Percentiles rank a stretch among this genome's conserved stretches.
Evolutionary conservation across 106 monocot genomes (phyloP).

Genomic region (Ottelia alismoides): DNA sequence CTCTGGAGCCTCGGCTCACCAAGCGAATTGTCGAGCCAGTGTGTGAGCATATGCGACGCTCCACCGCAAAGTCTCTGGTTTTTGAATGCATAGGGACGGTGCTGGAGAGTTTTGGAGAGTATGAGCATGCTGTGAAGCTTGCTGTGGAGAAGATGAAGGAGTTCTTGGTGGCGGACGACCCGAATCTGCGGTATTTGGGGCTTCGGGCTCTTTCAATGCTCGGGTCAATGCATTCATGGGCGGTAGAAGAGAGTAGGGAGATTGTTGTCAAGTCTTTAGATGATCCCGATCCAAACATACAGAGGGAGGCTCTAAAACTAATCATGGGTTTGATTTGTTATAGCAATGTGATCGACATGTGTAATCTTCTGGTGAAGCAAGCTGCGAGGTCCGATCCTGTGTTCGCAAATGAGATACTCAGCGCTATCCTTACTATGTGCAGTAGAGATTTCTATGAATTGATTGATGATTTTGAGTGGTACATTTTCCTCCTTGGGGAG

Average conservation of each 20-base stretch:
- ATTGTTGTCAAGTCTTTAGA: constrained; percentile 28
- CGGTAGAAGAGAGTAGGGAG: constrained; percentile 45
- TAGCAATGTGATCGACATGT: constrained; percentile 50
- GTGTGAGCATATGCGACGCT: constrained; percentile 35
- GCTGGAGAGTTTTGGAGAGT: no score
- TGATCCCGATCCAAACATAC: constrained; percentile 52
- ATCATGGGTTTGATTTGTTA: constrained; percentile 54
- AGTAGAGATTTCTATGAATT: constrained; percentile 61
- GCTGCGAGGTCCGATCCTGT: constrained; percentile 58
- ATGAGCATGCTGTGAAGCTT: constrained; percentile 27
- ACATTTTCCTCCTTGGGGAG: constrained; percentile 60
- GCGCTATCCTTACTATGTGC: constrained; percentile 40
- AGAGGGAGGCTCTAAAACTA: constrained; percentile 46
- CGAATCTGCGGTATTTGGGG: constrained; percentile 65
- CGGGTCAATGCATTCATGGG: constrained; percentile 27
- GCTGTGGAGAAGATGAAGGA: constrained; percentile 51
- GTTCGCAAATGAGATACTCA: constrained; percentile 72
- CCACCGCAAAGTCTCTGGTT: constrained; percentile 52
- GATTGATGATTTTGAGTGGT: constrained; percentile 89
- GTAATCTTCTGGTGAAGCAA: constrained; percentile 33
- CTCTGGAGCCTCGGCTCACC: constrained; percentile 44
- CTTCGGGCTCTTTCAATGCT: constrained; percentile 44
- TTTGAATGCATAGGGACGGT: no score
- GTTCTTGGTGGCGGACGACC: constrained; percentile 49
- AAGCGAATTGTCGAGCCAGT: constrained; percentile 42